Percentiles rank a stretch among this genome's conserved stretches.
Evolutionary conservation across 768 basidiomycete genomes (phyloP).

Genomic region (Collybiopsis confluens): DNA sequence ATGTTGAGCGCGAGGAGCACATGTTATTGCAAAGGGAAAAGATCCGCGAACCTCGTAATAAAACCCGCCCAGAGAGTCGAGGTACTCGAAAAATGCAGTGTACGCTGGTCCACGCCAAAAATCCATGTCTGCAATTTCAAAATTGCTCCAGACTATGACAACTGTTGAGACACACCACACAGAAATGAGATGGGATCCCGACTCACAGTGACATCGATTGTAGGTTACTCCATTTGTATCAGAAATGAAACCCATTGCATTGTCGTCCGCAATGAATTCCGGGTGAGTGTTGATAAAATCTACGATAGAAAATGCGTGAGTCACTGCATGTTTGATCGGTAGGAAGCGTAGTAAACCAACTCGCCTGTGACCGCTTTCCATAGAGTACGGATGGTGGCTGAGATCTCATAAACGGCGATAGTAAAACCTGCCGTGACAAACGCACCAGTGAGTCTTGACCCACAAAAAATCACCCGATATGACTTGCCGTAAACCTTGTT

Average conservation of each 20-base stretch:
- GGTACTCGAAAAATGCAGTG: conserved; percentile 57
- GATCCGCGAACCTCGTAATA: conserved; percentile 55
- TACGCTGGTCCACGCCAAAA: conserved; percentile 68
- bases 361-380: conserved; percentile 51
- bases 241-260: conserved; percentile 53
- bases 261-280: conserved; percentile 40
- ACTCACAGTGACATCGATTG: conserved; percentile 51
- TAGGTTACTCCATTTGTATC: conserved; percentile 45
- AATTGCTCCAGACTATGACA: conserved; percentile 52
- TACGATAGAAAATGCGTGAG: conserved; percentile 15
- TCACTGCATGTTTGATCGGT: too few species aligned
- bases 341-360: too few species aligned
- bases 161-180: background rate
- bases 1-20: conserved; percentile 36
- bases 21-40: conserved; percentile 18
- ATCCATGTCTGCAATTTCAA: conserved; percentile 64
- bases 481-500: conserved; percentile 41
- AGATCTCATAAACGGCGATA: conserved; percentile 54
- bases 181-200: conserved; percentile 5
- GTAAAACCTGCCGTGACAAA: conserved; percentile 42
- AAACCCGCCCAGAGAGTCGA: conserved; percentile 63
- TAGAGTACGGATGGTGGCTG: conserved; percentile 54
- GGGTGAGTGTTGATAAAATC: conserved; percentile 52
- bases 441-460: background rate
- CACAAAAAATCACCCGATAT: background rate